Evolutionary conservation across 2,329 filamentous ascomycete species (phyloP).

Genomic region (Colletotrichum lentis): DNA sequence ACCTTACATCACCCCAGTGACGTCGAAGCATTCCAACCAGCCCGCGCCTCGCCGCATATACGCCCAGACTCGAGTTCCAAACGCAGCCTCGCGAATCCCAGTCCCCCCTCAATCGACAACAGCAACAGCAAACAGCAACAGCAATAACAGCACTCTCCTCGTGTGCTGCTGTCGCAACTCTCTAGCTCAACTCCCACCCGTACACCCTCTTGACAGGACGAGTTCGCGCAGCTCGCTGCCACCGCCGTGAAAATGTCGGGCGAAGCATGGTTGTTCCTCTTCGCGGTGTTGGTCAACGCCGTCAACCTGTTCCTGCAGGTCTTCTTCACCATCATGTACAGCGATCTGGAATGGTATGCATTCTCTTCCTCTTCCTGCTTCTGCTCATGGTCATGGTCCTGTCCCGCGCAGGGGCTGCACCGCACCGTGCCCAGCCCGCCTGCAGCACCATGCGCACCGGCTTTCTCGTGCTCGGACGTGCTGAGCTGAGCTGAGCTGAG

Average conservation of each 20-base stretch:
- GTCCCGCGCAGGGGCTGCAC: neutral
- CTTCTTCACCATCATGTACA: slow-evolving; percentile 99
- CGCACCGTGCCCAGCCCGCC: neutral
- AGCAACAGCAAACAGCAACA: neutral
- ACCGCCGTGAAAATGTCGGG: slow-evolving; percentile 76
- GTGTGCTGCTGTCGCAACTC: slow-evolving; percentile 1
- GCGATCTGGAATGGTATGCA: slow-evolving; percentile 95
- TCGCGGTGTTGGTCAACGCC: slow-evolving; percentile 98
- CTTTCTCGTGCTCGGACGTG: slow-evolving; percentile 14
- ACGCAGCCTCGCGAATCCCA: slow-evolving; percentile 23
- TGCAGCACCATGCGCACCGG: neutral
- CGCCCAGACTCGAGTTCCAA: slow-evolving; percentile 11
- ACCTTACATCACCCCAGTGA: slow-evolving; percentile 36
- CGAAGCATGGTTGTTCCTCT: slow-evolving; percentile 97
- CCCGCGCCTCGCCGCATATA: slow-evolving; percentile 21
- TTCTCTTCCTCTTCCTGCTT: neutral
- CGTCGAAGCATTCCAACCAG: slow-evolving; percentile 35
- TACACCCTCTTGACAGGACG: neutral
- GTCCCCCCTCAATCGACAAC: slow-evolving; percentile 25
- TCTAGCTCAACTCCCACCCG: slow-evolving; percentile 9
- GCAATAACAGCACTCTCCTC: neutral
- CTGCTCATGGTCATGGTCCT: neutral
- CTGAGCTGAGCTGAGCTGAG: neutral
- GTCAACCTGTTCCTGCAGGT: slow-evolving; percentile 99
- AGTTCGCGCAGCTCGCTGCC: slow-evolving; percentile 30